These are phyloP conservation scores for Kodamaea suecica DNA, from an alignment of 1,139 yeast species.

Conservation along the genomic window DNA sequence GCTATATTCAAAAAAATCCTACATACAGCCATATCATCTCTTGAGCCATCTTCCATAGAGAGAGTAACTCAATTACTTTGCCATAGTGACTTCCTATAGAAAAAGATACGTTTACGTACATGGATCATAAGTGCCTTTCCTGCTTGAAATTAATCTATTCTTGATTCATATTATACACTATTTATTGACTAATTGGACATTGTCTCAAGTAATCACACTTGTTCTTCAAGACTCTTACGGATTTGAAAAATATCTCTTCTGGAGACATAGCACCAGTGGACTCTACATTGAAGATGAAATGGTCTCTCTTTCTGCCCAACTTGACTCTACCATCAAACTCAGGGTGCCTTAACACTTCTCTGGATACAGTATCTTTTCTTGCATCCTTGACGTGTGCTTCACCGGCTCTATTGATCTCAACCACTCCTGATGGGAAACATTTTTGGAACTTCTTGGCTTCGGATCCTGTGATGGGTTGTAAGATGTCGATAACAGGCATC, in stretches of 20 bases:
- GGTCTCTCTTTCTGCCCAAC: constrained; percentile 87
- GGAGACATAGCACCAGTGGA: constrained; percentile 97
- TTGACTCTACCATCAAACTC: constrained; percentile 88
- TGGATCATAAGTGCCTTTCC: neutral
- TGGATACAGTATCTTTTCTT: constrained; percentile 90
- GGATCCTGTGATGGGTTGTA: constrained; percentile 70
- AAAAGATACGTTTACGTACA: neutral
- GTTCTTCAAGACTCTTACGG: constrained; percentile 77
- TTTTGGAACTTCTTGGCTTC: constrained; percentile 76
- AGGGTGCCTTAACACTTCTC: constrained; percentile 92
- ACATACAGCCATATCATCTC: too few species aligned
- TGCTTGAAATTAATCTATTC: too few species aligned
- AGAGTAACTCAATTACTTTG: too few species aligned
- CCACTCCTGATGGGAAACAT: constrained; percentile 92
- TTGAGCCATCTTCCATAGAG: too few species aligned
- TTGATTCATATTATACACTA: neutral
- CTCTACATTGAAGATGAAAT: constrained; percentile 90
- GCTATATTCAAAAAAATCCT: too few species aligned
- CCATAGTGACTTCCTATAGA: too few species aligned
- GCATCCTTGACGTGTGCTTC: constrained; percentile 83
- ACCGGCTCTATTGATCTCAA: constrained; percentile 63
- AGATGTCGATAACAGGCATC: constrained; percentile 84
- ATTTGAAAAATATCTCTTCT: constrained; percentile 89
- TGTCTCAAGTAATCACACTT: constrained; percentile 80
- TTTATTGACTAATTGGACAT: constrained; percentile 70